These are phyloP conservation scores for Caryopteris hybrid DNA, from an alignment of 305 asterid genomes.

Conservation along the genomic window DNA sequence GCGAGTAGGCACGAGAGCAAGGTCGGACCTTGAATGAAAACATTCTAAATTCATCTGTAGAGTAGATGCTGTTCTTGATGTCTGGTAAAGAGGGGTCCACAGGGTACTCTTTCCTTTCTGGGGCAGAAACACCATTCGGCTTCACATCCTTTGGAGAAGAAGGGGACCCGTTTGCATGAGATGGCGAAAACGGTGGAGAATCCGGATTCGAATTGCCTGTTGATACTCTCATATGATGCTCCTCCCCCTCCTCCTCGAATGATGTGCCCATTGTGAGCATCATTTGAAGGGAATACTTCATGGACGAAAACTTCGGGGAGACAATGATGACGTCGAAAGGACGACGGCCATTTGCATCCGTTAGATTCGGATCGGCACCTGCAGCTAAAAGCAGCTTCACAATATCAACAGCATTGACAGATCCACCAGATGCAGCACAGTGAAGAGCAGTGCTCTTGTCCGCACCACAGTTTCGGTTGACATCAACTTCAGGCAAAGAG, in stretches of 20 bases:
- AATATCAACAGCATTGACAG: conserved; percentile 35
- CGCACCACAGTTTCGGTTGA: conserved; percentile 52
- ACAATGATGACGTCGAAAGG: conserved; percentile 50
- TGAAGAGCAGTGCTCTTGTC: conserved; percentile 77
- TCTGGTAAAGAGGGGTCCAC: conserved; percentile 78
- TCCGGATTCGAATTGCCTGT: conserved; percentile 27
- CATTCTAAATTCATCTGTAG: conserved; percentile 81
- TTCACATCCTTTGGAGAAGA: conserved; percentile 31
- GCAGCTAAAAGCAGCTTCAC: conserved; percentile 64
- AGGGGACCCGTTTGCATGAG: conserved; percentile 34
- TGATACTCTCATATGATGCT: conserved; percentile 23
- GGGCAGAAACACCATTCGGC: conserved; percentile 18
- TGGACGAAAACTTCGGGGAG: conserved; percentile 39
- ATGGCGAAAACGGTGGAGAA: conserved; percentile 47
- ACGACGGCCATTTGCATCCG: conserved; percentile 52
- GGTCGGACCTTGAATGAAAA: conserved; percentile 74
- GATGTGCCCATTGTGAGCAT: conserved; percentile 41
- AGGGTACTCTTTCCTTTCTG: conserved; percentile 71
- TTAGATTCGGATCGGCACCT: conserved; percentile 62
- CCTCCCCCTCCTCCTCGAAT: conserved; percentile 21
- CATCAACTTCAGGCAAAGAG: conserved; percentile 56
- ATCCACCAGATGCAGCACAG: conserved; percentile 85
- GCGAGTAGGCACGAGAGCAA: conserved; percentile 83
- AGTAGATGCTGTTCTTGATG: conserved; percentile 70
- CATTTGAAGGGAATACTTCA: conserved; percentile 40